These are phyloP conservation scores for Ilyonectria destructans DNA, from an alignment of 2,329 filamentous ascomycete genomes.

Conservation along the genomic window DNA sequence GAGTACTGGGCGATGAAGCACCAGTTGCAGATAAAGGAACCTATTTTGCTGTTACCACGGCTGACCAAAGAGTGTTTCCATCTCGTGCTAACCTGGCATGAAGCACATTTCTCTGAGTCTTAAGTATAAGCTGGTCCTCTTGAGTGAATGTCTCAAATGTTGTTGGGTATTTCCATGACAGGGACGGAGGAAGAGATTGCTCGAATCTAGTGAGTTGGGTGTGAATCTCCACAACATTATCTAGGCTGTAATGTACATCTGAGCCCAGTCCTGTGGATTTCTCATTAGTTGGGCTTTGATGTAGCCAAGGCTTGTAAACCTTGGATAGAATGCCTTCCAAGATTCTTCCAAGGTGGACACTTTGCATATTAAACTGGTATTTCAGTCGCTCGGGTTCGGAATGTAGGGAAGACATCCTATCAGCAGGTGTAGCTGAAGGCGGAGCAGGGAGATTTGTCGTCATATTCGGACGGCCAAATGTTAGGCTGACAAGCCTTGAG, in stretches of 20 bases:
- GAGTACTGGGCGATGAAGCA: conserved; percentile 20
- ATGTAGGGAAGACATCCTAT: conserved; percentile 4
- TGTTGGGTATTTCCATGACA: conserved; percentile 12
- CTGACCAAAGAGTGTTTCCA: background rate
- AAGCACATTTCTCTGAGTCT: conserved; percentile 21
- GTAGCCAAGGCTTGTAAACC: conserved; percentile 17
- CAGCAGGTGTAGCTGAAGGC: too few relatives aligned
- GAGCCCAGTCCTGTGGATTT: background rate
- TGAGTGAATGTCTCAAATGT: background rate
- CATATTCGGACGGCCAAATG: conserved; percentile 47
- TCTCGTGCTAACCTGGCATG: conserved; percentile 18
- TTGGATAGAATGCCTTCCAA: conserved; percentile 15
- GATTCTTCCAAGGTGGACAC: conserved; percentile 7
- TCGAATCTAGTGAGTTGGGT: conserved; percentile 9
- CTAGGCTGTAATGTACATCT: conserved; percentile 5
- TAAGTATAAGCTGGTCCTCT: conserved; percentile 13
- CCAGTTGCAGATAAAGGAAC: conserved; percentile 14
- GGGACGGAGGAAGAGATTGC: background rate
- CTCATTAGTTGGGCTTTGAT: background rate
- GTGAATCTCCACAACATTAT: conserved; percentile 9
- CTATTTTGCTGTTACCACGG: background rate
- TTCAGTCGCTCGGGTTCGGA: background rate
- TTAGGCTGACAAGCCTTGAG: conserved; percentile 48
- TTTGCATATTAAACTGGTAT: conserved; percentile 9
- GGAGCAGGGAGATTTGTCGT: conserved; percentile 33